Base-by-base conservation (phyloP, 805 yeast species). In the Nakazawaea ishiwadae region DNA sequence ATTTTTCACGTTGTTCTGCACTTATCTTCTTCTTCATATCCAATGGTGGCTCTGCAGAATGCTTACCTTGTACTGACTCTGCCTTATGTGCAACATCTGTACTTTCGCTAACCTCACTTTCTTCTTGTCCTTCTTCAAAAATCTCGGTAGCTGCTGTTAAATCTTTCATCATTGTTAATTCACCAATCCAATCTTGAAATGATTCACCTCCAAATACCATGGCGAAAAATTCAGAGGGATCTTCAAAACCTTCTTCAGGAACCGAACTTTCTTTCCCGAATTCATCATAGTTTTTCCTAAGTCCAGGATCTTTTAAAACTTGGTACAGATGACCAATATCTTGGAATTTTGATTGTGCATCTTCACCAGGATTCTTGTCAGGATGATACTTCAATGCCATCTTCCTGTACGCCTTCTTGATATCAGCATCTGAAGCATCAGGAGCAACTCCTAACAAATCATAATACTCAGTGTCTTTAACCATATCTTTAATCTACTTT, bases 121-220 rank as follows among this genome's bases (percentile, higher is more conserved):
- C 77, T 40, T 66, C 71, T 37, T 21, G 31, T 44, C 50, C 35
- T 43, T 56, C 44, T 51, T 62, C 51, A 8, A 42, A 24, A 43
- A 75, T 54, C 44, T 75, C 79, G 45, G 75, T 73, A 35, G 75
- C 66, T 57, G 82, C 80, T 31, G 83, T 74, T 56, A 93, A 64
- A 51, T 89, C 95, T 52, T 77, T 79, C 55, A 93, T 61, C 58
- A 90, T 69, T 21, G 89, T 76, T 47, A 89, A 65, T 58, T 93
- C 96, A 4, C 99, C 99, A 52, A 91, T 86, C 72, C 89, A 82
- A 37, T 82, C 81, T 26, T 69, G 74, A 61, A 90, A 89, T 2
- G 93, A 95, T 43, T 84, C 95, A 37, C 96, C 96, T 34, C 96
- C 96, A 61, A 89, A 81, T 45, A 82, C 81, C 65, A 72, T 72